phyloP scores from a whole-genome alignment of 2,329 filamentous ascomycete species.

The Penicillium sp. region DNA sequence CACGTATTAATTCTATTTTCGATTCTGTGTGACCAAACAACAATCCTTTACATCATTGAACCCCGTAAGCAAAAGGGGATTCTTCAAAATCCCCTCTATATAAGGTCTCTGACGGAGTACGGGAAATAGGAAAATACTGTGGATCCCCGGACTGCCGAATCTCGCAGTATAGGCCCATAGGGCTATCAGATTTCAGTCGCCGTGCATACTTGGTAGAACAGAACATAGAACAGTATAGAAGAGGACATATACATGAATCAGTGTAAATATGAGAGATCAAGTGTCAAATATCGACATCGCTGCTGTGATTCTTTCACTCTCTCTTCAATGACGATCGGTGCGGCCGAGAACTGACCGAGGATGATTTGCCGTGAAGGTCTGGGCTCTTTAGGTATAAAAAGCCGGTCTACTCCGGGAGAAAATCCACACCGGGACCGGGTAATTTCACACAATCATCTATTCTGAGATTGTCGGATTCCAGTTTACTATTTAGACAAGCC shows the following conservation, averaged over 20 bases:
- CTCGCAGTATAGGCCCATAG: background rate
- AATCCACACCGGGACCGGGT: background rate
- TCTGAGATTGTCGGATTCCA: no score
- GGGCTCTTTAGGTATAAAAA: constrained; percentile 20
- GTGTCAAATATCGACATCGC: no score
- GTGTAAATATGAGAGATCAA: no score
- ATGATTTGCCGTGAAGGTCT: constrained; percentile 22
- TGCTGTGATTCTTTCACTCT: constrained; percentile 11
- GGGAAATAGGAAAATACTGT: background rate
- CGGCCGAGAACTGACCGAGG: constrained; percentile 22
- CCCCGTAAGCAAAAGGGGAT: constrained; percentile 2
- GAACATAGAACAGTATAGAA: no score
- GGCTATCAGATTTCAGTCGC: background rate
- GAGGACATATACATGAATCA: no score
- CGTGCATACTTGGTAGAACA: no score
- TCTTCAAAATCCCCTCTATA: background rate
- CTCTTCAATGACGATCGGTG: constrained; percentile 22
- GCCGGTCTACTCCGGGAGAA: constrained; percentile 8
- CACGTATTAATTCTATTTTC: background rate
- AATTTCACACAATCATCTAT: background rate
- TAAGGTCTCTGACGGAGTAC: constrained; percentile 1
- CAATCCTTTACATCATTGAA: background rate
- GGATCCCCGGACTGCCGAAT: background rate
- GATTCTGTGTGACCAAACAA: constrained; percentile 9
- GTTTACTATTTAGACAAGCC: no score